Evolutionary conservation across 768 basidiomycete species (phyloP).

Genomic region (Hericium erinaceus): DNA sequence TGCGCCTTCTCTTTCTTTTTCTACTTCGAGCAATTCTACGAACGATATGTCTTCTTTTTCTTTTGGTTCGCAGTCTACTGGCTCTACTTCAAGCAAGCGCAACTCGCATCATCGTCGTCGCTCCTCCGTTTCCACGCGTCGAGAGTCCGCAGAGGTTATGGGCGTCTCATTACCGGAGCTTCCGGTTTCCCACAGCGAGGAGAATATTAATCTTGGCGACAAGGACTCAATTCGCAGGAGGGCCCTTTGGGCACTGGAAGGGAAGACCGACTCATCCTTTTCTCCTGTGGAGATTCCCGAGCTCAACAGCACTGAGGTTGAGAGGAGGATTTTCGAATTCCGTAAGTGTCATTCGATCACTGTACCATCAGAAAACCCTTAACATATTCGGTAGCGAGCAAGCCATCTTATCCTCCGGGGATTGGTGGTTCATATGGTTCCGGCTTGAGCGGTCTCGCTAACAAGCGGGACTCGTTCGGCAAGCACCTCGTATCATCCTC

Average conservation of each 20-base stretch:
- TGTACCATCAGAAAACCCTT: not conserved
- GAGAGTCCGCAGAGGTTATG: constrained; percentile 89
- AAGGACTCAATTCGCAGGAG: constrained; percentile 73
- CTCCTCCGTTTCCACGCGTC: constrained; percentile 83
- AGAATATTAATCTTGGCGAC: constrained; percentile 60
- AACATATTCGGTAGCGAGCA: constrained; percentile 38
- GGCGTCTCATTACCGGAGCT: constrained; percentile 66
- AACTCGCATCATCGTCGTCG: constrained; percentile 78
- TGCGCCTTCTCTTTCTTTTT: constrained; percentile 12
- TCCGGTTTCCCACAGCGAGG: constrained; percentile 49
- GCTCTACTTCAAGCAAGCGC: constrained; percentile 29
- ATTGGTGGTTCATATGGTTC: constrained; percentile 32
- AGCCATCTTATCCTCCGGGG: constrained; percentile 48
- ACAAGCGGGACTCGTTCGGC: constrained; percentile 74
- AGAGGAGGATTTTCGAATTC: constrained; percentile 53
- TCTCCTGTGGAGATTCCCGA: constrained; percentile 82
- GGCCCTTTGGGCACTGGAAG: constrained; percentile 83
- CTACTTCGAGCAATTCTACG: constrained; percentile 16
- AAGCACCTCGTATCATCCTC: constrained; percentile 57
- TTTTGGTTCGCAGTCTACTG: constrained; percentile 28
- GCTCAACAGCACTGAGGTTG: constrained; percentile 47
- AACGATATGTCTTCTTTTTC: constrained; percentile 18
- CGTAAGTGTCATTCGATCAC: constrained; percentile 36
- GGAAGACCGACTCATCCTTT: constrained; percentile 62
- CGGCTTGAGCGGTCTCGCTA: constrained; percentile 33